Evolutionary conservation across 441 rosid species (phyloP).

Genomic region (Jatropha multifida): DNA sequence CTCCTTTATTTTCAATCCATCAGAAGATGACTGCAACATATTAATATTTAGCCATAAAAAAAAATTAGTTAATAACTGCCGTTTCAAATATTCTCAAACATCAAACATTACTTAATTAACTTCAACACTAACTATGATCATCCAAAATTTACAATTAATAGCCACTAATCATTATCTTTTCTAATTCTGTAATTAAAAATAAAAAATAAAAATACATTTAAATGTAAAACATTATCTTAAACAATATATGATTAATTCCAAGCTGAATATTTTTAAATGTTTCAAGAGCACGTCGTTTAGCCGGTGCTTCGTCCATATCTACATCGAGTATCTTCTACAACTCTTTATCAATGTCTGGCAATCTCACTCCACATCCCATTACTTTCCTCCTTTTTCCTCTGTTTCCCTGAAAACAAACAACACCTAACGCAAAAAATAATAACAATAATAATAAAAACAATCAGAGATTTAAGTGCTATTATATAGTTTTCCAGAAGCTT

Average conservation of each 20-base stretch:
- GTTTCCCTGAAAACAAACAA: slow-evolving; percentile 22
- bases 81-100: not conserved
- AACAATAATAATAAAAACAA: not conserved
- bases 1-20: slow-evolving; percentile 70
- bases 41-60: slow-evolving; percentile 2
- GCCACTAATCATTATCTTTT: no score
- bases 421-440: not conserved
- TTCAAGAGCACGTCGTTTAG: slow-evolving; percentile 76
- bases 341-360: slow-evolving; percentile 51
- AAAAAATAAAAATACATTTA: not conserved
- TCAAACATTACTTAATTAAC: not conserved
- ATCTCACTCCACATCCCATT: slow-evolving; percentile 43
- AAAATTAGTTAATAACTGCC: not conserved
- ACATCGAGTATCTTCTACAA: slow-evolving; percentile 55
- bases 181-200: not conserved
- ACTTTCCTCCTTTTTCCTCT: slow-evolving; percentile 25
- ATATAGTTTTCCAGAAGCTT: not conserved
- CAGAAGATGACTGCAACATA: slow-evolving; percentile 61
- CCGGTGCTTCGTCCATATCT: slow-evolving; percentile 68
- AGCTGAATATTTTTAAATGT: slow-evolving; percentile 76
- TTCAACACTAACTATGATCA: no score
- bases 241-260: slow-evolving; percentile 72
- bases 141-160: not conserved
- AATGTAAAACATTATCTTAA: slow-evolving; percentile 48
- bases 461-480: no score